phyloP scores from a whole-genome alignment of 2,329 filamentous ascomycete species.

The Fusarium aywerte region DNA sequence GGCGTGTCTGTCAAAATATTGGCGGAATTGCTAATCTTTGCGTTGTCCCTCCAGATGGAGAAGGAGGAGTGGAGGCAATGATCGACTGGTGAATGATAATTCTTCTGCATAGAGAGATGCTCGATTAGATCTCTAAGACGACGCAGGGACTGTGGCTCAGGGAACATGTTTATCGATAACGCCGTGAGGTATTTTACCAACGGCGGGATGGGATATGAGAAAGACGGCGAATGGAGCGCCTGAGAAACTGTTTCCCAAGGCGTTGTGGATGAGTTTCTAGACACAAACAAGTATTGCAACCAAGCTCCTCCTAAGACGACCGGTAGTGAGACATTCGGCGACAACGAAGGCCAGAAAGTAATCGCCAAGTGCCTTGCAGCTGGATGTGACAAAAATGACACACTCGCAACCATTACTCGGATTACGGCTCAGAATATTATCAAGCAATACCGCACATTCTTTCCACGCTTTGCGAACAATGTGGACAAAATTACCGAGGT shows the following conservation, averaged over 20 bases:
- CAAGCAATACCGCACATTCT: conserved; percentile 31
- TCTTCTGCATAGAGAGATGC: not conserved
- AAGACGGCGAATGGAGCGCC: conserved; percentile 61
- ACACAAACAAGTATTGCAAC: conserved; percentile 59
- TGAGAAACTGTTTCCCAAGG: conserved; percentile 60
- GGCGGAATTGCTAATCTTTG: conserved; percentile 69
- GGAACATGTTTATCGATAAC: conserved; percentile 67
- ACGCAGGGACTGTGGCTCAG: conserved; percentile 50
- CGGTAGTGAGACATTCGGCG: conserved; percentile 67
- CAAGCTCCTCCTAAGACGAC: conserved; percentile 65
- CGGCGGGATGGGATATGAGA: conserved; percentile 61
- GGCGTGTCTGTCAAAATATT: conserved; percentile 69
- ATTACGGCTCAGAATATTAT: conserved; percentile 70
- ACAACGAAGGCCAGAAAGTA: conserved; percentile 63
- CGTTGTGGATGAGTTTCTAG: conserved; percentile 44
- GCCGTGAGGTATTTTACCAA: conserved; percentile 65
- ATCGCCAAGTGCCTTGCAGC: conserved; percentile 57
- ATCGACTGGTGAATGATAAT: conserved; percentile 5
- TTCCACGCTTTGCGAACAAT: conserved; percentile 10
- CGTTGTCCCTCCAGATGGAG: conserved; percentile 63
- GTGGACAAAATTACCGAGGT: conserved; percentile 2
- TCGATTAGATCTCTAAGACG: not conserved
- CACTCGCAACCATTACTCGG: conserved; percentile 67
- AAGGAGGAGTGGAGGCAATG: conserved; percentile 36
- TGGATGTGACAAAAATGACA: conserved; percentile 55